Percentiles rank a stretch among this genome's conserved stretches.
Evolutionary conservation across 2,329 filamentous ascomycete genomes (phyloP).

Genomic region (Aspergillus flavus): DNA sequence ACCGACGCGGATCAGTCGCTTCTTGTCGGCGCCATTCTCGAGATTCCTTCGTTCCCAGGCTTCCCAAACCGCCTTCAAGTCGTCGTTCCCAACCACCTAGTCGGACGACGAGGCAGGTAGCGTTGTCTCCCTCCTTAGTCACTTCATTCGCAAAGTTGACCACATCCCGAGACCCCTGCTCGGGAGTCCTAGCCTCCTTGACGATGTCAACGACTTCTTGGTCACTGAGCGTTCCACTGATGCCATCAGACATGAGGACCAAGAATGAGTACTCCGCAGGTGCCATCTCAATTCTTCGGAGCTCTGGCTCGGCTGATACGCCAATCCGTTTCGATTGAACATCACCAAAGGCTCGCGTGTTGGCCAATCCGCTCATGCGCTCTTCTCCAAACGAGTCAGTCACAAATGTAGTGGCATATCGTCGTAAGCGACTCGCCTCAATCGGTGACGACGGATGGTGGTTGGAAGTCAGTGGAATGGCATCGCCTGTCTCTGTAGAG

Average conservation of each 20-base stretch:
- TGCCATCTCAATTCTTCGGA: conserved; percentile 74
- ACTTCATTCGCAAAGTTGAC: conserved; percentile 90
- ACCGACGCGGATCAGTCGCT: conserved; percentile 76
- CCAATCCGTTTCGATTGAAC: conserved; percentile 89
- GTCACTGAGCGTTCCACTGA: conserved; percentile 82
- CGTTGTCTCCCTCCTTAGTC: conserved; percentile 64
- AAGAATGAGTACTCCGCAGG: conserved; percentile 88
- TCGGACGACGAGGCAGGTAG: conserved; percentile 64
- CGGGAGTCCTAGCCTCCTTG: conserved; percentile 90
- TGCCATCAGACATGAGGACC: conserved; percentile 84
- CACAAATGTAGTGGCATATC: conserved; percentile 83
- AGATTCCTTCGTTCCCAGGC: conserved; percentile 88
- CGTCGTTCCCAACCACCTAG: conserved; percentile 66
- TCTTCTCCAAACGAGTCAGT: conserved; percentile 98
- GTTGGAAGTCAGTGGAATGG: conserved; percentile 81
- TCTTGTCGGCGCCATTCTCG: conserved; percentile 80
- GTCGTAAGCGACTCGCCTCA: conserved; percentile 79
- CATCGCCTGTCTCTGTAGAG: conserved; percentile 77
- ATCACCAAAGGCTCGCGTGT: conserved; percentile 92
- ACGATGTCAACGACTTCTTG: conserved; percentile 96
- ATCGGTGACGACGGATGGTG: conserved; percentile 88
- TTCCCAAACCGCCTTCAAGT: conserved; percentile 80
- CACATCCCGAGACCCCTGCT: conserved; percentile 76
- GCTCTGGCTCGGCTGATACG: conserved; percentile 90
- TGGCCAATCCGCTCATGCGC: conserved; percentile 88